These are phyloP conservation scores for Aspergillus nomiae DNA, from an alignment of 2,329 filamentous ascomycete genomes.

Conservation along the genomic window DNA sequence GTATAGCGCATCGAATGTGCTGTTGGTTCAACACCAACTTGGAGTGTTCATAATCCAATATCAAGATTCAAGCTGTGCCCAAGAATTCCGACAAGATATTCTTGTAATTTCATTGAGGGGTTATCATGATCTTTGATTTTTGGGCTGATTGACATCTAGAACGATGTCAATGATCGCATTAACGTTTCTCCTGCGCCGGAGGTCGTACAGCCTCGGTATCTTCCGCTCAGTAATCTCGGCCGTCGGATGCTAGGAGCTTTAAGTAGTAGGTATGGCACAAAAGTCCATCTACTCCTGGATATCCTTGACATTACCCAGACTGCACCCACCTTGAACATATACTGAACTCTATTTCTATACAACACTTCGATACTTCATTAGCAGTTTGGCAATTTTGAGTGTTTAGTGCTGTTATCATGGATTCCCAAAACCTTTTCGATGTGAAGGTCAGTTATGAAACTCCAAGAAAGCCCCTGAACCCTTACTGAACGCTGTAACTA, in stretches of 20 bases:
- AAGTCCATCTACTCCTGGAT: not conserved
- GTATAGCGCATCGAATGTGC: conserved; percentile 17
- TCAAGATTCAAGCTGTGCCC: not conserved
- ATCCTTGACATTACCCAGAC: not conserved
- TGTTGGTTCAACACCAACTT: not conserved
- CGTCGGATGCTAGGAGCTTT: not conserved
- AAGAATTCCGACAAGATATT: not conserved
- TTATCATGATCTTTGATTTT: not conserved
- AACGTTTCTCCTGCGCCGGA: not conserved
- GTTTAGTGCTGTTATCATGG: conserved; percentile 45
- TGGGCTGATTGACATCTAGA: not conserved
- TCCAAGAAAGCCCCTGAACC: not conserved
- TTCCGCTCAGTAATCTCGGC: conserved; percentile 10
- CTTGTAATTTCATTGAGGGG: not conserved
- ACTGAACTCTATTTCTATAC: not conserved
- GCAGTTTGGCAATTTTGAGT: not conserved
- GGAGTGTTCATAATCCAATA: no score
- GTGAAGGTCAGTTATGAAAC: conserved; percentile 55
- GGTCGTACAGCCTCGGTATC: conserved; percentile 9
- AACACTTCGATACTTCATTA: not conserved
- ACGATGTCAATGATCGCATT: not conserved
- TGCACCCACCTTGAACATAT: not conserved
- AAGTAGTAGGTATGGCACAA: not conserved
- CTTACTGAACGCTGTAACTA: conserved; percentile 40
- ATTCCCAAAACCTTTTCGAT: conserved; percentile 57